Evolutionary conservation across 139 green algal species (phyloP).

Genomic region (Monoraphidium neglectum): DNA sequence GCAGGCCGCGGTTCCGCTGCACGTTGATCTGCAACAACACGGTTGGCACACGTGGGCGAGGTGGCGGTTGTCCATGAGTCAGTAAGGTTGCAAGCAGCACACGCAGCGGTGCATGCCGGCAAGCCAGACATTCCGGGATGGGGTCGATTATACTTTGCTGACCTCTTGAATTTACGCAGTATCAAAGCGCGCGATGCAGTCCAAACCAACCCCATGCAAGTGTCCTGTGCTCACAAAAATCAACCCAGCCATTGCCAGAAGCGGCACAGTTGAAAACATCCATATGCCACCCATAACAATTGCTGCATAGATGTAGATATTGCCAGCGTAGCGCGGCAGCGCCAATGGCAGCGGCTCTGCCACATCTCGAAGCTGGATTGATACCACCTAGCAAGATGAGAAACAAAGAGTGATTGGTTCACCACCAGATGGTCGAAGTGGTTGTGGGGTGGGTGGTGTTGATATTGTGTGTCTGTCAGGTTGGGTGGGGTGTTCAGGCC

Average conservation of each 20-base stretch:
- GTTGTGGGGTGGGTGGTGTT: too few species aligned
- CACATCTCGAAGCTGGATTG: constrained; percentile 22
- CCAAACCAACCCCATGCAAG: not conserved
- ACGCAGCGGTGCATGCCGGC: not conserved
- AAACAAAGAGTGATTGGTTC: too few species aligned
- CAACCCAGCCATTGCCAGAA: constrained; percentile 2
- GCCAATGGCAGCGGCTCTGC: constrained; percentile 20
- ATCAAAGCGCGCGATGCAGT: not conserved
- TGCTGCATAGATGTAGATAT: constrained; percentile 16
- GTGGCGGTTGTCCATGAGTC: not conserved
- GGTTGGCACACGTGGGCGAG: not conserved
- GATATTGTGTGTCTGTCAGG: too few species aligned
- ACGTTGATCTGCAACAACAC: constrained; percentile 30
- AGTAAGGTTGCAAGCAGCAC: not conserved
- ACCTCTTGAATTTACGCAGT: not conserved
- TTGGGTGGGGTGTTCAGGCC: too few species aligned
- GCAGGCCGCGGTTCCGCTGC: constrained; percentile 27
- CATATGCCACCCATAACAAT: constrained; percentile 20
- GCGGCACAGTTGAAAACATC: constrained; percentile 21
- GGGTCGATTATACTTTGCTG: not conserved
- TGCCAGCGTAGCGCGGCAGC: constrained; percentile 6
- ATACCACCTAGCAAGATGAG: not conserved
- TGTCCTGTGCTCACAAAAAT: constrained; percentile 4
- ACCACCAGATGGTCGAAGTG: too few species aligned
- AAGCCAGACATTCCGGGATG: not conserved